Base-by-base conservation (phyloP, 345 rosid species). In the Pugionium cornutum region DNA sequence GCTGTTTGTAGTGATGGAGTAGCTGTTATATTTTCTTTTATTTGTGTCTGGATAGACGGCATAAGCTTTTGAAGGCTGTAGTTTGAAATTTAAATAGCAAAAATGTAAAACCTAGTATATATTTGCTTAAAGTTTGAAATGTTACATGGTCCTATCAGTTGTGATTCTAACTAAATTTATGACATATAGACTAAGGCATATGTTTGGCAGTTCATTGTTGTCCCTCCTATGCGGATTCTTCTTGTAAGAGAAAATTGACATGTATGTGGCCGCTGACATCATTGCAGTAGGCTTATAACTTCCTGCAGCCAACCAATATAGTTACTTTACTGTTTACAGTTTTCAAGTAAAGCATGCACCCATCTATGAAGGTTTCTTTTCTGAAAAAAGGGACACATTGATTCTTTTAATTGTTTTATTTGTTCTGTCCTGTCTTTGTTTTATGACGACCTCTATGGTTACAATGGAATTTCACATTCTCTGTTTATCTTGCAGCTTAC, bases 401-500 rank as follows among this genome's bases (percentile, higher is more conserved):
- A 56, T 9, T 43, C 2, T 40, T 0, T 65, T 58, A 40, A 4
- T 18, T 56, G 28, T 2, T 47, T 48, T 37, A 43, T 42, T 9
- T 65, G 34, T 43, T 18, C 55, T 39, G 29, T 26, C 63, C n/a
- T 29, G 46, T 64, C 10, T 11, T 50, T 64, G 48, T 50, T 57
- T 7, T 28, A 41, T 49, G 33, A 72, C 29, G 30, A 57, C 29
- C 76, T 18, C 25, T 43, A 52, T 30, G 3, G 34, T 58, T 51
- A 73, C 36, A 45, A 33, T 57, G 30, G 18, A 41, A 35, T 43
- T 45, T 61, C 34, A 34, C 40, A 29, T 57, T 72, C 41, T 45
- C 29, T 62, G 25, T 52, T 64, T 62, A 33, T 63, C 47, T 69
- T 85, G 81, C 95, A 95, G 97, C 86, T 95, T 70, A 77, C 88